Evolutionary conservation across 176 grass and related monocot genomes (phyloP).

Genomic region (Saccharum officinarum): DNA sequence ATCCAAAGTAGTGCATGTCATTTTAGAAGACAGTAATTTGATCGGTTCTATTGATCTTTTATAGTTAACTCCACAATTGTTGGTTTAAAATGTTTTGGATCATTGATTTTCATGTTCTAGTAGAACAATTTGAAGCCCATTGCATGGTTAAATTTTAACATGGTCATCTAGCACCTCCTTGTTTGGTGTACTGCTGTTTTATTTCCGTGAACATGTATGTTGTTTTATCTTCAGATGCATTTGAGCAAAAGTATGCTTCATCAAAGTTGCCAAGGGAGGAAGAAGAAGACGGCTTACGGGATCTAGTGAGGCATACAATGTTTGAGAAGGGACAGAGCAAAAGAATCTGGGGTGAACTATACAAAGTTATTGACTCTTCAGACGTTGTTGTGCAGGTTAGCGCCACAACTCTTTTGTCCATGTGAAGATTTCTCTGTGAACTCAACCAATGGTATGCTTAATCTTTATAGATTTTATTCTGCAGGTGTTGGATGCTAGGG

Average conservation of each 20-base stretch:
- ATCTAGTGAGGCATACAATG: slow-evolving; percentile 94
- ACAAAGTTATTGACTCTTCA: slow-evolving; percentile 96
- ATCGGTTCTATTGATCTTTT: neutral
- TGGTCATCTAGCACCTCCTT: neutral
- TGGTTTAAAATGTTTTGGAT: neutral
- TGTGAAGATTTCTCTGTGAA: slow-evolving; percentile 5
- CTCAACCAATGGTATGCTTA: neutral
- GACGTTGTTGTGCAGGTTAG: slow-evolving; percentile 92
- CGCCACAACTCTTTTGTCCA: neutral
- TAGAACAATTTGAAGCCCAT: neutral
- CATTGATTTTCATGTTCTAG: neutral
- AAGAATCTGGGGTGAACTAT: slow-evolving; percentile 97
- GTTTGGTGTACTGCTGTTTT: neutral
- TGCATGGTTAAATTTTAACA: neutral
- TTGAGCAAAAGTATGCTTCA: slow-evolving; percentile 69
- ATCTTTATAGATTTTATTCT: slow-evolving; percentile 17
- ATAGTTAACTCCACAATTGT: neutral
- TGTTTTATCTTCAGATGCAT: slow-evolving; percentile 50
- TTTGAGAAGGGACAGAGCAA: slow-evolving; percentile 98
- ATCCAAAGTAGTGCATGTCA: neutral
- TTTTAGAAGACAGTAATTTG: neutral
- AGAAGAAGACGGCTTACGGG: slow-evolving; percentile 89
- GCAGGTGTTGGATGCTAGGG: slow-evolving; percentile 93
- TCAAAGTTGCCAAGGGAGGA: slow-evolving; percentile 60
- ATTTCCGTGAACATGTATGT: neutral